Evolutionary conservation across 2,329 filamentous ascomycete genomes (phyloP), one percentile per base, ranked within the genome.

Genomic region (Torrubiella hemipterigena): DNA sequence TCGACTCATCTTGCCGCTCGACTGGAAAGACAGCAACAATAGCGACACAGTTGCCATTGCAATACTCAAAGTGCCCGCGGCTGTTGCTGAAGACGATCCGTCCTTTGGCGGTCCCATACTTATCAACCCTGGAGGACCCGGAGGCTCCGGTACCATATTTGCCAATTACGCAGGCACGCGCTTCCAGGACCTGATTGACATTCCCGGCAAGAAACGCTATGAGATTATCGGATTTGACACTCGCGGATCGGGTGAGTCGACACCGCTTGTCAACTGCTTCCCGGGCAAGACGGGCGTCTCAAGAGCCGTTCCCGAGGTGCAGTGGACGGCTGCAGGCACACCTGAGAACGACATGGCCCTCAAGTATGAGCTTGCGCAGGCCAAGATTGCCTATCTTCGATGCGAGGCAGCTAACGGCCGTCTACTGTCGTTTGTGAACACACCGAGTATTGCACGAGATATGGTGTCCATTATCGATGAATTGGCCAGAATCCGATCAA

Each of bases 161-260:
- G 19, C 54, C 6, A 41, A 51, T 7, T 4, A 5, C 2, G 23
- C 17, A 3, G 59, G 50, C n/a, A 34, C 28, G 3, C 14, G 30
- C n/a, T 35, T 62, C 9, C 59, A 52, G 26, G 19, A 32, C 18
- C 34, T 42, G 7, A 27, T 43, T 4, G 50, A 53, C 26, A 43
- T 35, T 9, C 43, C 44, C 4, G 48, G 45, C 14, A 40, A 36
- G 17, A 46, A 45, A 6, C 54, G 59, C 36, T 60, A 60, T 25
- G 58, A 61, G 32, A 49, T 63, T 12, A 38, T 65, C 5, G 53
- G 53, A 6, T 65, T 61, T 38, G 62, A 66, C 38, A 61, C 62
- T 1, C 53, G 62, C 5, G 63, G 61, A 15, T 38, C 64, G 5
- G 50, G 46, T 3, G 41, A 47, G 33, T 57, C 53, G 4, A 50